Evolutionary conservation across 2,329 filamentous ascomycete species (phyloP).

Genomic region (Myriosclerotinia scirpicola): DNA sequence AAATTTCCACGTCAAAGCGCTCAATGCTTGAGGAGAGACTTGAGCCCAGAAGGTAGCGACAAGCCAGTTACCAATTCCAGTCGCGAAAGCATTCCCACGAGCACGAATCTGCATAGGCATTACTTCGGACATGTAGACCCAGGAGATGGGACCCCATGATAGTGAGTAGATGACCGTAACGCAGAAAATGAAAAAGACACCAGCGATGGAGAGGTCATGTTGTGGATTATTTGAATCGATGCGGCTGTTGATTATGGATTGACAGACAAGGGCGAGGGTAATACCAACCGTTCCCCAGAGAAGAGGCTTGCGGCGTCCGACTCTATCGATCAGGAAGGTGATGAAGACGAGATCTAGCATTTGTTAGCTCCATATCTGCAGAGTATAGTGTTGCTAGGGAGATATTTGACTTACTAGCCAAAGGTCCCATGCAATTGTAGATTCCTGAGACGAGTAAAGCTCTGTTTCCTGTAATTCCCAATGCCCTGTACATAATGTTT

Average conservation of each 20-base stretch:
- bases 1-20: constrained; percentile 52
- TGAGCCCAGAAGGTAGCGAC: constrained; percentile 60
- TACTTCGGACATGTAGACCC: constrained; percentile 67
- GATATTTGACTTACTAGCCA: constrained; percentile 40
- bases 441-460: constrained; percentile 58
- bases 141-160: constrained; percentile 59
- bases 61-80: constrained; percentile 58
- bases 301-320: constrained; percentile 53
- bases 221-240: constrained; percentile 44
- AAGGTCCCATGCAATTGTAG: constrained; percentile 59
- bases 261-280: constrained; percentile 57
- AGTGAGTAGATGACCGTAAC: constrained; percentile 60
- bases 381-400: not conserved
- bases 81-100: constrained; percentile 57
- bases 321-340: constrained; percentile 54
- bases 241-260: constrained; percentile 57
- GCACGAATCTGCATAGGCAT: constrained; percentile 66
- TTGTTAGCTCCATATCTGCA: not conserved
- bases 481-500: constrained; percentile 56
- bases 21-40: constrained; percentile 54
- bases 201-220: constrained; percentile 55
- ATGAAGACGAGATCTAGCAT: constrained; percentile 58
- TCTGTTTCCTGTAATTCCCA: constrained; percentile 56
- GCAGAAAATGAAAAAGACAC: constrained; percentile 65
- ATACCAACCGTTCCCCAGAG: constrained; percentile 55